Evolutionary conservation across 1,284 basidiomycete species (phyloP), one percentile per base, ranked within the genome.

Genomic region (Ceratobasidium sp.): DNA sequence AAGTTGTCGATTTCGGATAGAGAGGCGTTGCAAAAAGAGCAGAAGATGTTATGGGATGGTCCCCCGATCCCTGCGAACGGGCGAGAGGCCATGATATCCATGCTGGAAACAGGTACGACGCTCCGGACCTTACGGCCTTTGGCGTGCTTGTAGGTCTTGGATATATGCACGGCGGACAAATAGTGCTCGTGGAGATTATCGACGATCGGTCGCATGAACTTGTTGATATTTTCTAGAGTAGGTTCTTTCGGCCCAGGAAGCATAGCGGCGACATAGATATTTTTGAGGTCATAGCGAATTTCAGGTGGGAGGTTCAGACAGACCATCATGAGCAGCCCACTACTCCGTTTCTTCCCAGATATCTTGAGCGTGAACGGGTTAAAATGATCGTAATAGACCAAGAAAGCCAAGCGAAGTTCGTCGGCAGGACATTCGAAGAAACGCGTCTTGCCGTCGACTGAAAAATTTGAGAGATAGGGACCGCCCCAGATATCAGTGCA

Each of bases 231-330:
- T 16, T 80, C 64, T 4, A 76, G 41, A 8, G 70, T 67, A 1
- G 81, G 81, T 60, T 82, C 79, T 12, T 60, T 27, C 14, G 80
- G 81, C 2, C 81, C 81, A 1, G 82, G 86, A 83, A 83, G 83
- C n/a, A 87, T 80, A 1, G 84, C 84, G 8, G 83, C 83, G 10
- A 87, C 81, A 75, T 82, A 86, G 23, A 87, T 80, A 66, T 87
- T 86, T 68, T 87, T 83, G 2, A 79, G 64, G 23, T 82, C 79
- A 77, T 83, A 83, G 1, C 85, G 83, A 14, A 85, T 35, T 1
- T 80, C 48, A 0, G 80, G 81, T 3, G 86, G 86, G 23, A 87
- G 82, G 78, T 86, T 86, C 16, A 85, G 78, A 64, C 85, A 86
- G 0, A 83, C 81, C 75, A 88, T 78, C 0, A 80, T 81, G 0